These are phyloP conservation scores for Aureobasidium musti DNA, from an alignment of 2,329 filamentous ascomycete species.

Conservation along the genomic window DNA sequence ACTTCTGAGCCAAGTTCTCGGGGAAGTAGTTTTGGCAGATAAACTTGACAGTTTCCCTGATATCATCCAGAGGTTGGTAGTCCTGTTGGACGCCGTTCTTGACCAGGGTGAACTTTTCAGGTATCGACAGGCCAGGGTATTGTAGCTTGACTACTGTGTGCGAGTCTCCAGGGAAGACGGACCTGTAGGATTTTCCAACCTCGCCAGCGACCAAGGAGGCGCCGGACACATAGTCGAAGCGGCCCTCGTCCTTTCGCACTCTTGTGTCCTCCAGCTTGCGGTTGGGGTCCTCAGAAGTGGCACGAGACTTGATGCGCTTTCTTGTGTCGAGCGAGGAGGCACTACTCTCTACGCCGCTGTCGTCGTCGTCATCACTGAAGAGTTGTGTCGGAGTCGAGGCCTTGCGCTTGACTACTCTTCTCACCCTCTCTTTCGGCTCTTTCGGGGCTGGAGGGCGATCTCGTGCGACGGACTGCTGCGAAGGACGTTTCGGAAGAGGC, in stretches of 20 bases:
- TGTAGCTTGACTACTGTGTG: constrained; percentile 62
- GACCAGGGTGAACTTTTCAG: constrained; percentile 72
- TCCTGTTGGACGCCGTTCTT: constrained; percentile 63
- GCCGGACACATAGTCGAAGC: constrained; percentile 46
- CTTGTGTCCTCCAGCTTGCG: constrained; percentile 28
- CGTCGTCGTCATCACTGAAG: constrained; percentile 39
- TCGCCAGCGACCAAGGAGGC: constrained; percentile 46
- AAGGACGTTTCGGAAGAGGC: constrained; percentile 14
- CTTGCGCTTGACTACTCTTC: constrained; percentile 42
- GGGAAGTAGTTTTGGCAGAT: constrained; percentile 76
- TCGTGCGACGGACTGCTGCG: neutral
- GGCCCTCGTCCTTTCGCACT: constrained; percentile 34
- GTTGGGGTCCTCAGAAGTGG: constrained; percentile 38
- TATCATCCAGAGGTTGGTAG: constrained; percentile 63
- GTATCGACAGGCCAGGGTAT: constrained; percentile 74
- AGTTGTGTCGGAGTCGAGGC: constrained; percentile 40
- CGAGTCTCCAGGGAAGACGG: constrained; percentile 50
- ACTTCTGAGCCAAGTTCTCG: constrained; percentile 64
- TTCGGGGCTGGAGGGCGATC: neutral
- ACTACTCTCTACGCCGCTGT: constrained; percentile 37
- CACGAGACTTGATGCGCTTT: constrained; percentile 43
- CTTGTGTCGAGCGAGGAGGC: constrained; percentile 40
- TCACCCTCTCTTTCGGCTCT: constrained; percentile 28
- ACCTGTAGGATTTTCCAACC: constrained; percentile 52
- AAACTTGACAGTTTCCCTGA: constrained; percentile 59